Conservation (phyloP, 2,329 filamentous ascomycete species). For the Aspergillus fumigatus region DNA sequence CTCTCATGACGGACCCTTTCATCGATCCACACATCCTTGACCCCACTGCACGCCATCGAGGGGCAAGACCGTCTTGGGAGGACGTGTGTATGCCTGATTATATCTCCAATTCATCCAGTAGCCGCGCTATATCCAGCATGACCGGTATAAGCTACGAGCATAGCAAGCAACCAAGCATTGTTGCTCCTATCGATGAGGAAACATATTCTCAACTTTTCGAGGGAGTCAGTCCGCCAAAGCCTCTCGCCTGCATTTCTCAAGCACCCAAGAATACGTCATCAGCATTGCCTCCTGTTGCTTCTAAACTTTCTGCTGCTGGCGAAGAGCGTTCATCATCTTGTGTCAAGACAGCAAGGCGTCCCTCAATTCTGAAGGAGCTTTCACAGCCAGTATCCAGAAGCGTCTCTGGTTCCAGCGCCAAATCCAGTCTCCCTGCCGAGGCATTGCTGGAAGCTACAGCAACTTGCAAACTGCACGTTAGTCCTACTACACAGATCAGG, state of each 20-base stretch:
- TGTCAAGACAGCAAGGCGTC: slow-evolving; percentile 15
- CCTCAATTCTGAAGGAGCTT: slow-evolving; percentile 24
- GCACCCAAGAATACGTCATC: slow-evolving; percentile 30
- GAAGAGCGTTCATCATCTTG: slow-evolving; percentile 26
- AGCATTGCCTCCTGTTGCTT: slow-evolving; percentile 14
- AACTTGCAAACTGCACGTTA: slow-evolving; percentile 24
- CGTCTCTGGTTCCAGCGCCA: slow-evolving; percentile 28
- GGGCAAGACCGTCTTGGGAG: slow-evolving; percentile 36
- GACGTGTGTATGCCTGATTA: slow-evolving; percentile 50
- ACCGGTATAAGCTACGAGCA: slow-evolving; percentile 40
- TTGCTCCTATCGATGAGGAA: slow-evolving; percentile 32
- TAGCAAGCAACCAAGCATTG: slow-evolving; percentile 36
- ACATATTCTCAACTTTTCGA: slow-evolving; percentile 35
- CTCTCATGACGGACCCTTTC: slow-evolving; percentile 38
- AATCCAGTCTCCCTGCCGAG: slow-evolving; percentile 18
- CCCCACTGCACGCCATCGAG: slow-evolving; percentile 23
- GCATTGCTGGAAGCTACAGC: slow-evolving; percentile 14
- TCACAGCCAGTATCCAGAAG: slow-evolving; percentile 28
- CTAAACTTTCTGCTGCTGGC: slow-evolving; percentile 26
- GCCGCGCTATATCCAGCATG: slow-evolving; percentile 38
- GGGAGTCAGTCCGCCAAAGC: slow-evolving; percentile 34
- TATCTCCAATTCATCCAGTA: slow-evolving; percentile 37
- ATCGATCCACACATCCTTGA: slow-evolving; percentile 34
- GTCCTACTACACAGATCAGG: slow-evolving; percentile 29
- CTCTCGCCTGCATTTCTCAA: slow-evolving; percentile 22